Conservation (phyloP, 2,329 filamentous ascomycete species). For the Pyrenophora tritici-repentis region DNA sequence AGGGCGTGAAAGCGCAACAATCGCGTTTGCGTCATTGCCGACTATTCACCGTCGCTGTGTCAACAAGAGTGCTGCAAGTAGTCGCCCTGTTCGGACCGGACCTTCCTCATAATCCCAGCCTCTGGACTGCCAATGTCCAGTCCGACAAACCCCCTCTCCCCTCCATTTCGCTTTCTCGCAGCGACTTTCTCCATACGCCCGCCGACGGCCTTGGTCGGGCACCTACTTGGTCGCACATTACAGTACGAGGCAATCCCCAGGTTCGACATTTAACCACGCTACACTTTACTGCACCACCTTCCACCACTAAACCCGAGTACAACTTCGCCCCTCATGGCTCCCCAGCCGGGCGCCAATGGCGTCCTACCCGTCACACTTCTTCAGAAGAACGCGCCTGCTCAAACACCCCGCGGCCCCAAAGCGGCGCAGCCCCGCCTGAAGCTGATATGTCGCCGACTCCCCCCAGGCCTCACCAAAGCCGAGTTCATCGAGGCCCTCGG, state of each 20-base stretch:
- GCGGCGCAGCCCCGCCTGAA: constrained; percentile 72
- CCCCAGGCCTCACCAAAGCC: constrained; percentile 78
- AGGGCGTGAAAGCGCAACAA: constrained; percentile 9
- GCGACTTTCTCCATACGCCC: constrained; percentile 2
- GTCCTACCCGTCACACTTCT: constrained; percentile 46
- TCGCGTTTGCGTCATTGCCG: constrained; percentile 20
- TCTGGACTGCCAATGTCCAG: constrained; percentile 4
- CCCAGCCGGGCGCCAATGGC: constrained; percentile 44
- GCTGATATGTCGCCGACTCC: constrained; percentile 80
- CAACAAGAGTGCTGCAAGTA: not conserved
- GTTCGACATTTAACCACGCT: no score
- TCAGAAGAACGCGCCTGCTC: constrained; percentile 42
- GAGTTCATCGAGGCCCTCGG: constrained; percentile 78
- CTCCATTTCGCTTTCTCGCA: constrained; percentile 2
- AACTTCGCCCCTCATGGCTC: constrained; percentile 29
- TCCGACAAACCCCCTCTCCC: constrained; percentile 2
- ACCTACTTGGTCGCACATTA: no score
- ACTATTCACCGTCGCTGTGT: not conserved
- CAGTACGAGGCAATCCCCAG: no score
- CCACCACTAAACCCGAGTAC: not conserved
- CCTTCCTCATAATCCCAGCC: not conserved
- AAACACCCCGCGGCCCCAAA: constrained; percentile 42
- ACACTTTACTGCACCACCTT: not conserved
- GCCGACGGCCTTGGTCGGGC: not conserved
- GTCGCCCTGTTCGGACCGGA: constrained; percentile 2